Base-by-base conservation (phyloP, 352 stramenopile species). In the Globisporangium apiculatum region DNA sequence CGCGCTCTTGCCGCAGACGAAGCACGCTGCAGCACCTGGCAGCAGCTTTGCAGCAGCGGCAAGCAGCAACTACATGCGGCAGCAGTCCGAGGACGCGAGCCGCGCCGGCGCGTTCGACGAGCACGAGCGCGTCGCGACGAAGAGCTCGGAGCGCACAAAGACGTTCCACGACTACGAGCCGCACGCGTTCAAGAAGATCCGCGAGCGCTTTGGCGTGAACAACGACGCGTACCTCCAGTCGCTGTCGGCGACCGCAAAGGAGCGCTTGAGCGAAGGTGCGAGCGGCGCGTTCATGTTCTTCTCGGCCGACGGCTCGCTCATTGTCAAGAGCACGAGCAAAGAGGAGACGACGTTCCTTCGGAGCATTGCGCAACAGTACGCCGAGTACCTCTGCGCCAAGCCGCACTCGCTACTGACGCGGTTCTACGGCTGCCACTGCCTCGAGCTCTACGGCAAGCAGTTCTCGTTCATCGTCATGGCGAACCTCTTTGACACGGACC, bases 201-300 rank as follows among this genome's bases (percentile, higher is more conserved):
- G 88, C 43, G 78, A 93, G 57, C 73, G 79, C 1, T 95, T 92
- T 55, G 83, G 85, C 37, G 82, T 97, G 9, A 83, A 85, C 60
- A 91, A 95, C 57, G 77, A 92, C 31, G 75, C 76, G 7, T 96
- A 96, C 56, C 67, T 91, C 43, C 73, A 87, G 54, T 87, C 86
- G 49, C 71, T 97, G 41, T 87, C 83, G 24, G 75, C 82, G 17
- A 97, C 88, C 7, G 80, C 81, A 24, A 95, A 96, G 55, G 89
- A 96, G 50, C 86, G 86, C 31, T 52, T 97, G 53, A 91, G 79
- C 51, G 89, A 96, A 75, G 89, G 89, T 15, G 84, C 87, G 1
- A 92, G 81, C 62, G 86, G 86, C 45, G 89, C 86, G 7, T 97
- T 97, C 65, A 95, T 97, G 83, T 97, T 97, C 64, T 96, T 91